Base-by-base conservation (phyloP, 768 basidiomycete genomes). In the Scleroderma citrinum region DNA sequence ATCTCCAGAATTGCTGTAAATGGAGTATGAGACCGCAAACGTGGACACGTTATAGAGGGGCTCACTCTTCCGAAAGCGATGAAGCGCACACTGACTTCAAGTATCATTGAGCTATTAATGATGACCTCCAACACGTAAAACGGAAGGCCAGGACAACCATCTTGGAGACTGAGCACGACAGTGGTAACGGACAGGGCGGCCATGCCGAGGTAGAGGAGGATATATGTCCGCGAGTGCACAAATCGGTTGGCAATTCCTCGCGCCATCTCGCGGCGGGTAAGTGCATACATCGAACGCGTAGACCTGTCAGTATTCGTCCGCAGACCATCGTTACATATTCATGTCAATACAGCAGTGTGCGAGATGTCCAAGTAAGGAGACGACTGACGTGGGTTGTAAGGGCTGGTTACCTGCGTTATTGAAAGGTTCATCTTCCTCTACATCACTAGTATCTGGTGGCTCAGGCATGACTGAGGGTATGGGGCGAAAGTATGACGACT, bases 101-200 rank as follows among this genome's bases (percentile, higher is more conserved):
- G 65, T 51, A 98, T 97, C 94, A 97, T 95, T 10, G 89, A 76
- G 0, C 78, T 76, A 61, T 95, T 94, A 66, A 95, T 80, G 63
- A 95, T 82, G 39, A 95, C 67, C 68, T 96, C 92, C 57, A 96
- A 75, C 24, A 94, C 69, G 67, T 91, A 96, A 69, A 96, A 96
- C 4, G 88, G 71, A n/a, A 85, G 58, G 5, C 85, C 87, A 6
- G 92, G 92, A 59, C 93, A 96, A 23, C 85, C 91, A 56, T 87
- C 83, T 38, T 80, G 76, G 48, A 94, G 66, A 64, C 88, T 91
- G 42, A 96, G 74, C 29, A 87, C 78, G 48, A 95, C 85, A 0
- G 92, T 94, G 8, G 90, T 83, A 44, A 90, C 78, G 2, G 90
- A 92, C 16, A 95, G 74, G 13, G 82, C 82, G 2, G 92, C 88